Evolutionary conservation across 768 basidiomycete genomes (phyloP), one percentile per base, ranked within the genome.

Genomic region (Gloeostereum incarnatum): DNA sequence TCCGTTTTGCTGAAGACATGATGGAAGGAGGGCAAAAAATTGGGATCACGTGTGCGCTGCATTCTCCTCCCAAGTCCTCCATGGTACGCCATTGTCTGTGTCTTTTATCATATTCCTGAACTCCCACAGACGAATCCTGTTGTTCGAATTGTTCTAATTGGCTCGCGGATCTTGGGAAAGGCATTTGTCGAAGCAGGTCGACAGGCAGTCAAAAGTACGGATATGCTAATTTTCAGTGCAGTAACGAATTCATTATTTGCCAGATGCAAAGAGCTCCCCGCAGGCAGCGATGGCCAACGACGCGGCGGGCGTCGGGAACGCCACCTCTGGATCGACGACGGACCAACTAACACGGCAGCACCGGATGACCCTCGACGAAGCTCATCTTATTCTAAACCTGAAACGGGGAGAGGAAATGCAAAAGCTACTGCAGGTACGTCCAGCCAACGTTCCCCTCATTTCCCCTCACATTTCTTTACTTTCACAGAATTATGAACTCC

Each of bases 341-440:
- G 89, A 92, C 68, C 77, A 73, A 51, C 63, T 96, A 26, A 90
- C 88, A 37, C 75, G 82, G 46, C 76, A 86, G 46, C 79, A 91
- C 51, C 78, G 82, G 36, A 93, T 99, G 92, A 91, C 90, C 5
- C 50, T 94, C 48, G 93, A 97, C 48, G 96, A 99, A 63, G 96
- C 94, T 14, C 82, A 81, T 51, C 64, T 96, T 42, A 91, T 99
- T 52, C 63, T 99, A 45, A 97, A 99, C 57, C 63, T 75, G 16
- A 93, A 90, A 58, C 74, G 75, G 25, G 83, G 71, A 16, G 83
- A 87, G 17, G 50, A 65, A 0, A 54, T 83, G 53, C 82, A 90
- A 53, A 67, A 62, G 31, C 63, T 93, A 18, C 54, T 86, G 26
- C 81, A 86, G 71, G 93, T 86, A 53, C 50, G 65, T 55, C 20